phyloP scores from a whole-genome alignment of 78 protist genomes.

The Speleostelium caveatum region DNA sequence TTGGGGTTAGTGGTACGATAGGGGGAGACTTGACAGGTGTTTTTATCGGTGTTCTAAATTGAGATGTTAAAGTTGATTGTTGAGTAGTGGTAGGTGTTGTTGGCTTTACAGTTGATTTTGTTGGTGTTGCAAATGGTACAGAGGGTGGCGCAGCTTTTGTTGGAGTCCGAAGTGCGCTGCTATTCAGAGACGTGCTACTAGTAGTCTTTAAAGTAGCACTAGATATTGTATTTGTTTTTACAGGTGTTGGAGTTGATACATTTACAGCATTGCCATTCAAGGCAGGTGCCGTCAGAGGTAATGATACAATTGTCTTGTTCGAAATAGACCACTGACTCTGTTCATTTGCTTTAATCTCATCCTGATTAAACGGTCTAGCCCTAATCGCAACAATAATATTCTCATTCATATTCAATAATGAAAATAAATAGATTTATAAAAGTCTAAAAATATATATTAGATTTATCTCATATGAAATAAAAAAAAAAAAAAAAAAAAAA shows the following conservation, averaged over 20 bases:
- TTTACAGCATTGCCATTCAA: no score
- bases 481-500: no score
- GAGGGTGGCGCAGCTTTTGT: constrained; percentile 3
- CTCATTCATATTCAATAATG: no score
- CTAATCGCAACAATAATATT: constrained; percentile 50
- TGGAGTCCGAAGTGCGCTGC: neutral
- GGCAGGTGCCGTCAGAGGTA: no score
- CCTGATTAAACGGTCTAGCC: constrained; percentile 56
- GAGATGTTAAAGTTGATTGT: constrained; percentile 14
- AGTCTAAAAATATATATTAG: no score
- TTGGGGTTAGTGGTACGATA: neutral
- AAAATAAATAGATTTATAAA: no score
- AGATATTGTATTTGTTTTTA: neutral
- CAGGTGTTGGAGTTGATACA: constrained; percentile 9
- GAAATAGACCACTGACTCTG: constrained; percentile 20
- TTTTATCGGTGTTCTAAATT: constrained; percentile 9
- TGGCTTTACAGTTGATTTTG: neutral
- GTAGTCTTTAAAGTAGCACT: neutral
- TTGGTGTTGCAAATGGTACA: constrained; percentile 5
- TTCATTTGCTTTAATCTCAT: constrained; percentile 11
- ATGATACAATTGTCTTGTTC: constrained; percentile 13
- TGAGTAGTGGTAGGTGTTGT: neutral
- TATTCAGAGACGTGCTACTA: neutral
- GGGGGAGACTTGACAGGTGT: constrained; percentile 1
- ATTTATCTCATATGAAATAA: no score